Evolutionary conservation across 768 basidiomycete species (phyloP).

Genomic region (Mycena rosella): DNA sequence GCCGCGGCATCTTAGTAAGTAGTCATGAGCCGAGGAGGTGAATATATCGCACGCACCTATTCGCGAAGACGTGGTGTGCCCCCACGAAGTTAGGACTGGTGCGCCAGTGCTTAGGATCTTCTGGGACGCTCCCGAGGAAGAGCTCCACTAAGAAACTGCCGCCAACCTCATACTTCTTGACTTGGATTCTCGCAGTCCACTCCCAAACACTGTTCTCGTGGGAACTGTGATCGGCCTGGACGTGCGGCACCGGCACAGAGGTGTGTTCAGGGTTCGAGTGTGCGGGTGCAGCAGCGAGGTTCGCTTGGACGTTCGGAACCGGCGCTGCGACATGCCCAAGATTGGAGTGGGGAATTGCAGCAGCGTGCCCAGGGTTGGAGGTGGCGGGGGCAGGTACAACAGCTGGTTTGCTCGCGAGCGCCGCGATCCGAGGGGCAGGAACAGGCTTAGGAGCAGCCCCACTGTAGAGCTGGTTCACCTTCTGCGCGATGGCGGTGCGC

Average conservation of each 20-base stretch:
- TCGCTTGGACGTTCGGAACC: slow-evolving; percentile 1
- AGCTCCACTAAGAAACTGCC: slow-evolving; percentile 59
- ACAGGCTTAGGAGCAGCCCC: slow-evolving; percentile 10
- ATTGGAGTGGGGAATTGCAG: too few species aligned
- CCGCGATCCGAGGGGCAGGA: background rate
- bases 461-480: slow-evolving; percentile 54
- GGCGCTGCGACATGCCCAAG: background rate
- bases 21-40: too few species aligned
- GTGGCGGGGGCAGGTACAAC: background rate
- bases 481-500: slow-evolving; percentile 46
- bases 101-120: slow-evolving; percentile 53
- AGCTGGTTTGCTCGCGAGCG: background rate
- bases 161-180: slow-evolving; percentile 59
- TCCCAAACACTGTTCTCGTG: slow-evolving; percentile 43
- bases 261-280: slow-evolving; percentile 2
- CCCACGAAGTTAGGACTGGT: slow-evolving; percentile 54
- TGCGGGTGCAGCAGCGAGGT: background rate
- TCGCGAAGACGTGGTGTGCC: slow-evolving; percentile 59
- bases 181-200: slow-evolving; percentile 58
- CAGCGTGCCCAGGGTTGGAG: too few species aligned
- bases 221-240: background rate
- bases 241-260: background rate
- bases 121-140: slow-evolving; percentile 60
- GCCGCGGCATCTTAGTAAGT: background rate
- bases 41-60: slow-evolving; percentile 32